phyloP scores from a whole-genome alignment of 2,329 filamentous ascomycete genomes.

The Waltergamsia citrina region DNA sequence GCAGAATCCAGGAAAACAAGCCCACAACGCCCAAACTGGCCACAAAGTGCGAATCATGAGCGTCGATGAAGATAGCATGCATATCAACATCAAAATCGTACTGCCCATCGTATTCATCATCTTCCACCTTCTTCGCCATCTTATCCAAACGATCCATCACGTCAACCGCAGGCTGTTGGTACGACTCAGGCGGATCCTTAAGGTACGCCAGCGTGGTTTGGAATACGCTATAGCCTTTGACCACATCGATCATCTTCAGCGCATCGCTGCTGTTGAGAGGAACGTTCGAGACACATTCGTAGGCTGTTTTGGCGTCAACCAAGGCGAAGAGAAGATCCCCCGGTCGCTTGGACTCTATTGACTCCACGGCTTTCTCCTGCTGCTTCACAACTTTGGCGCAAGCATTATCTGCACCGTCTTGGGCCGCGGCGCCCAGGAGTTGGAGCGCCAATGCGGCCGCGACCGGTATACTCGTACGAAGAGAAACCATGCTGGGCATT shows the following conservation, averaged over 20 bases:
- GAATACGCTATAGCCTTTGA: constrained; percentile 33
- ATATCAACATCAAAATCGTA: constrained; percentile 47
- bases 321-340: too few relatives aligned
- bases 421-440: too few relatives aligned
- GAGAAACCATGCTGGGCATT: too few relatives aligned
- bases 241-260: constrained; percentile 21
- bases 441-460: too few relatives aligned
- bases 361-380: too few relatives aligned
- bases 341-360: too few relatives aligned
- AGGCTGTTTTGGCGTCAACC: constrained; percentile 13
- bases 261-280: constrained; percentile 25
- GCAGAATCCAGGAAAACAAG: constrained; percentile 12
- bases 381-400: too few relatives aligned
- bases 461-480: too few relatives aligned
- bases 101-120: constrained; percentile 36
- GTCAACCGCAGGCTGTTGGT: constrained; percentile 38
- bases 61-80: constrained; percentile 36
- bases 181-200: constrained; percentile 40
- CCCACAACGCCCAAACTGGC: constrained; percentile 40
- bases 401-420: too few relatives aligned
- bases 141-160: constrained; percentile 32
- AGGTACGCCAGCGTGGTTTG: constrained; percentile 38
- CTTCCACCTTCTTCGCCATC: constrained; percentile 30
- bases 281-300: constrained; percentile 26
- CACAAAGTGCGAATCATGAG: constrained; percentile 57